Evolutionary conservation across 306 rosid genomes (phyloP).

Genomic region (Rosa persica): DNA sequence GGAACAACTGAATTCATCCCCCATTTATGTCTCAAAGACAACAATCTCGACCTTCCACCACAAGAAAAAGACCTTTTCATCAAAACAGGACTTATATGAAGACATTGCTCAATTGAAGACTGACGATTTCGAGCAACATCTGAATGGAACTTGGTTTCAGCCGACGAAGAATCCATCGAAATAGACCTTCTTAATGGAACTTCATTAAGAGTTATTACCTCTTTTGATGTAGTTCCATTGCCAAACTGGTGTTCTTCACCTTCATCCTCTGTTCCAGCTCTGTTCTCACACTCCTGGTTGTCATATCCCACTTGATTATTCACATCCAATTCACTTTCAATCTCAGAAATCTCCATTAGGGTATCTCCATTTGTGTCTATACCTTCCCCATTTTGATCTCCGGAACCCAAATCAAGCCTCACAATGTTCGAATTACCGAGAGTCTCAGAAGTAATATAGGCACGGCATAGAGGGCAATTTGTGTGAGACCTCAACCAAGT

Average conservation of each 20-base stretch:
- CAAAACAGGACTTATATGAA: constrained; percentile 49
- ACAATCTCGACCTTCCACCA: constrained; percentile 42
- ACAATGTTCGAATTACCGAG: constrained; percentile 14
- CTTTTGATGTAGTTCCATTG: constrained; percentile 33
- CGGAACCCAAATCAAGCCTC: constrained; percentile 10
- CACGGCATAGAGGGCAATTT: constrained; percentile 74
- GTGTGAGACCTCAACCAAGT: constrained; percentile 73
- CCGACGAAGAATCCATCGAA: constrained; percentile 25
- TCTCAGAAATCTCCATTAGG: constrained; percentile 33
- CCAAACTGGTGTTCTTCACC: constrained; percentile 28
- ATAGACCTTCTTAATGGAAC: constrained; percentile 15
- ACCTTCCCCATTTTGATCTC: constrained; percentile 28
- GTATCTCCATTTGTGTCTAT: constrained; percentile 30
- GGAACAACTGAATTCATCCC: constrained; percentile 27
- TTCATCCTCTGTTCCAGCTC: constrained; percentile 29
- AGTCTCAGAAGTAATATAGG: constrained; percentile 34
- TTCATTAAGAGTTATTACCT: constrained; percentile 5
- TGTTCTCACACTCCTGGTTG: constrained; percentile 20
- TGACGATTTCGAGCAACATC: constrained; percentile 29
- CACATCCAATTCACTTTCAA: constrained; percentile 26
- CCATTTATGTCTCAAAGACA: constrained; percentile 27
- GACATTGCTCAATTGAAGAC: constrained; percentile 38
- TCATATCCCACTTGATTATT: neutral
- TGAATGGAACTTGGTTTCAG: neutral
- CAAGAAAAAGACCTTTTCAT: constrained; percentile 62